These are phyloP conservation scores for Iris pallida DNA, from an alignment of 116 monocot species.

Conservation along the genomic window DNA sequence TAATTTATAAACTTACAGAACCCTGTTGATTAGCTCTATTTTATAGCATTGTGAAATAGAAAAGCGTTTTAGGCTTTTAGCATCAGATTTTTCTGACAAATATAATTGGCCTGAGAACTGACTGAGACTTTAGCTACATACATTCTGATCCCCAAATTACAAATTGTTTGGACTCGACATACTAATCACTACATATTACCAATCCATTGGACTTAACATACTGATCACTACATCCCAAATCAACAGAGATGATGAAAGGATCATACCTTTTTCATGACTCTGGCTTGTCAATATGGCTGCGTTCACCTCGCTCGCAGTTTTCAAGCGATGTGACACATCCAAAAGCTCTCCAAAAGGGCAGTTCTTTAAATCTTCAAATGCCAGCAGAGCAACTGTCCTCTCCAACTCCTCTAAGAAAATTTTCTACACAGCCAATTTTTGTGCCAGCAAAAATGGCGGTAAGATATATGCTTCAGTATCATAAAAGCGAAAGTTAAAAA, in stretches of 20 bases:
- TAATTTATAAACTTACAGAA: neutral
- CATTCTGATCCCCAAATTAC: neutral
- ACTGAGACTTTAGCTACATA: too few relatives aligned
- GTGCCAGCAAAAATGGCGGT: too few relatives aligned
- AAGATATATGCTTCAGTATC: conserved; percentile 18
- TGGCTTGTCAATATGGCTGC: conserved; percentile 96
- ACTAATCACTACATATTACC: neutral
- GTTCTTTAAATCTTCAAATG: conserved; percentile 59
- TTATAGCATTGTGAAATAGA: neutral
- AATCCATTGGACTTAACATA: neutral
- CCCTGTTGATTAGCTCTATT: neutral
- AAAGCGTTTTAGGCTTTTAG: neutral
- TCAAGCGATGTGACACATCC: conserved; percentile 58
- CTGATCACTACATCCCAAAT: neutral
- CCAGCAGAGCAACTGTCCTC: conserved; percentile 41
- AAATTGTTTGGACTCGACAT: too few relatives aligned
- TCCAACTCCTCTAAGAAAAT: conserved; percentile 36
- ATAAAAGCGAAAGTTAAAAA: too few relatives aligned
- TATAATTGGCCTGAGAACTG: neutral
- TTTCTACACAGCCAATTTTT: conserved; percentile 25
- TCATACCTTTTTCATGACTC: conserved; percentile 60
- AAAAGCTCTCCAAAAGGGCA: conserved; percentile 52
- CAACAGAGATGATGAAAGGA: neutral
- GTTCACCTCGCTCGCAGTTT: conserved; percentile 85
- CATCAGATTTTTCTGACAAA: neutral